Base-by-base conservation (phyloP, 257 asterid genomes). In the Nicotiana tabacum region DNA sequence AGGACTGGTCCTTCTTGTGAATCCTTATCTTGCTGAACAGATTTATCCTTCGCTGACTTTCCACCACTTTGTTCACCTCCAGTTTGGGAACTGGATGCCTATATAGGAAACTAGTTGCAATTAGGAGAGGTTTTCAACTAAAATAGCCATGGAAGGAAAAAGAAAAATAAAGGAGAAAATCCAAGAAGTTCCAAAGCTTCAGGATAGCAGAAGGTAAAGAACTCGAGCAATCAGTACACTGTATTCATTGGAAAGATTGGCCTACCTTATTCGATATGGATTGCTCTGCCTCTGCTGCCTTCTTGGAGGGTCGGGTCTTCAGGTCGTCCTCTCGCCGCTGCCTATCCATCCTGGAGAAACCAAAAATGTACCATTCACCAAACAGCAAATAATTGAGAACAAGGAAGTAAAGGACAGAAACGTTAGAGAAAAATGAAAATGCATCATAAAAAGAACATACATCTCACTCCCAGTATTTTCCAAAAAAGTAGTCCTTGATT, bases 281-380 rank as follows among this genome's bases (percentile, higher is more conserved):
- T 87, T 91, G 96, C 85, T 96, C 99, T 24, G 95, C 93, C 43
- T 96, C 98, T 81, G 79, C 83, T 72, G 87, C 95, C 89, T 90
- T 96, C 82, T 94, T 96, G 80, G 98, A 95, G 66, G 99, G 87
- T 81, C 94, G 95, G 35, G 88, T 93, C 88, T 94, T 96, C 85
- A 87, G 84, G 90, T 93, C 99, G 66, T 94, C 98, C 67, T 94
- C 99, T 60, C 99, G 97, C 35, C 99, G 90, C 86, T 93, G 98
- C 83, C 98, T 88, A 88, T 96, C 99, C 98, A 92, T 94, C 88
- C 97, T 94, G 90, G 66, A 9, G 81, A 87, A 80, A 32, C n/a
- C 35, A 66, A 66, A 70, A 30, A 37, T 37, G 58, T 81, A 81
- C 15, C 53, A 3, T 66, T 81, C 37, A 32, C 78, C 37, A 68